Evolutionary conservation across 1,139 yeast genomes (phyloP), one percentile per base, ranked within the genome.

Genomic region (Lodderomyces theae): DNA sequence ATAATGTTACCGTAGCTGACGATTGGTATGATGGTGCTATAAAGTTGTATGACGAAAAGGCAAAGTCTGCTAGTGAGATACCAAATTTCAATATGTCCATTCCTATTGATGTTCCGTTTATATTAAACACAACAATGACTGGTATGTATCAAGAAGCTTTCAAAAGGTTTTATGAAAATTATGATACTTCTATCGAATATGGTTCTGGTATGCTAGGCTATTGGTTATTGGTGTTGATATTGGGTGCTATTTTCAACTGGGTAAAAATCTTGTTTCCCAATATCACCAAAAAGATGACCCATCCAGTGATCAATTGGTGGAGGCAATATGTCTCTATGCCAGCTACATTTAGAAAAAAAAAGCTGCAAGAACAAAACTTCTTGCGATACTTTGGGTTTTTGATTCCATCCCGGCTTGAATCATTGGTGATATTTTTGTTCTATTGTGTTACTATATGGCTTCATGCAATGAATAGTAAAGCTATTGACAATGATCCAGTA

Each of bases 201-300:
- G 83, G 83, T n/a, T 56, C 68, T 16, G 81, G 70, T 3, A 42
- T 70, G 19, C 48, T 77, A 25, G 77, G 74, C 0, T 78, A 67
- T 49, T 77, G 82, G 80, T 69, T 62, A 1, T 40, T 70, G 3
- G 60, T 79, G n/a, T 52, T 77, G 43, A 21, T 77, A 1, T 22
- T 68, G 21, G 70, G 72, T 3, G 62, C 66, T 3, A 30, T 71
- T 11, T 53, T 61, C 38, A 74, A 78, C 51, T 71, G 79, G 77
- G 48, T 61, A 12, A 58, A 51, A 40, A 16, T 51, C 4, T 44
- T 66, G 24, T 52, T 56, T 25, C 73, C 72, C 1, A 22, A 24
- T 5, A 32, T 57, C 6, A 47, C 53, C 15, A 55, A 53, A 23
- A 47, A 42, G 17, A 22, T 30, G 26, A 34, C 37, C 16, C 15